Evolutionary conservation across 768 basidiomycete genomes (phyloP).

Genomic region (Leccinellum rugosiceps): DNA sequence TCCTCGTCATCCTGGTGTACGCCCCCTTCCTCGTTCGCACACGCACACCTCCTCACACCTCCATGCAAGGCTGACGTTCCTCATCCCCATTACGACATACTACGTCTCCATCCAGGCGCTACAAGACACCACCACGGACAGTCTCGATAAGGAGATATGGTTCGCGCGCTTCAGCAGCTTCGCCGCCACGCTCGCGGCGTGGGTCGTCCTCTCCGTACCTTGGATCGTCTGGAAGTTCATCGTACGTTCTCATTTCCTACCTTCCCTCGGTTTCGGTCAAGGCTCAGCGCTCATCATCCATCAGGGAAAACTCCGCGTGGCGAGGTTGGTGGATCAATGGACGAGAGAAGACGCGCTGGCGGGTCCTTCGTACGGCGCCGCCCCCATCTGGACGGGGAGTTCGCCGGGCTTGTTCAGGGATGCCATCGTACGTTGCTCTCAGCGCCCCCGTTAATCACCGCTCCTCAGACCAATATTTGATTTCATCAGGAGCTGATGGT

Average conservation of each 20-base stretch:
- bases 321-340: constrained; percentile 38
- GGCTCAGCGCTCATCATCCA: not conserved
- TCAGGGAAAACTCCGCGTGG: constrained; percentile 44
- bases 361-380: constrained; percentile 18
- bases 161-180: constrained; percentile 37
- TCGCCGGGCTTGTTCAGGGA: constrained; percentile 39
- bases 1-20: constrained; percentile 39
- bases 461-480: not conserved
- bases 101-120: constrained; percentile 27
- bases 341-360: constrained; percentile 35
- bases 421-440: constrained; percentile 30
- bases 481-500: constrained; percentile 36
- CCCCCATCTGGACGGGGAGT: constrained; percentile 42
- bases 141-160: constrained; percentile 23
- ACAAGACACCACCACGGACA: not conserved
- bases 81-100: constrained; percentile 40
- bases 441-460: not conserved
- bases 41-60: not conserved
- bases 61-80: constrained; percentile 34
- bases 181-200: constrained; percentile 36
- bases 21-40: constrained; percentile 6
- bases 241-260: constrained; percentile 27
- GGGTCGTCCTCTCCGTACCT: constrained; percentile 40
- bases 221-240: constrained; percentile 46
- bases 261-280: not conserved